These are phyloP conservation scores for Spergularia bocconei DNA, from an alignment of 148 eudicot genomes.

Conservation along the genomic window DNA sequence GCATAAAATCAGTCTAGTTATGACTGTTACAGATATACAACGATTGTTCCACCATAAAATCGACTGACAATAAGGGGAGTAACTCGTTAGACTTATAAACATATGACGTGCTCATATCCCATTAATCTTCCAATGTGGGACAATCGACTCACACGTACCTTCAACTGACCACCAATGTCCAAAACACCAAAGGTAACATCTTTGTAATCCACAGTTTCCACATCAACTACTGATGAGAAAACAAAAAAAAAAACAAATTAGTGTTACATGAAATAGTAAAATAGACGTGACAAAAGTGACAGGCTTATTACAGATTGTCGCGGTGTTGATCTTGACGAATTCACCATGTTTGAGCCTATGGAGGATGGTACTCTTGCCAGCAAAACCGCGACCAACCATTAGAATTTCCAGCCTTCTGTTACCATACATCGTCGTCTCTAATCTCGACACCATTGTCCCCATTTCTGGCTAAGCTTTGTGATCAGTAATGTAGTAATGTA, in stretches of 20 bases:
- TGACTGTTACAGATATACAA: too few relatives aligned
- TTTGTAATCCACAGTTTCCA: slow-evolving; percentile 64
- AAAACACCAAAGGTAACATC: slow-evolving; percentile 66
- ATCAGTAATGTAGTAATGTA: neutral
- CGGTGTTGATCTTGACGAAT: slow-evolving; percentile 34
- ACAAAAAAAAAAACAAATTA: neutral
- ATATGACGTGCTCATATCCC: neutral
- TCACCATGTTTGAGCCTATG: slow-evolving; percentile 50
- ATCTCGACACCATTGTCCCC: slow-evolving; percentile 43
- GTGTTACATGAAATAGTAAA: neutral
- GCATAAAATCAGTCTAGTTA: too few relatives aligned
- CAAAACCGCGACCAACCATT: slow-evolving; percentile 58
- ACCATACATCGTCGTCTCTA: slow-evolving; percentile 32
- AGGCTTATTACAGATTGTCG: slow-evolving; percentile 43
- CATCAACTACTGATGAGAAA: slow-evolving; percentile 45
- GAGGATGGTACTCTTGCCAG: slow-evolving; percentile 57
- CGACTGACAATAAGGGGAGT: neutral
- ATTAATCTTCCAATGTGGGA: neutral
- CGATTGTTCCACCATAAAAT: too few relatives aligned
- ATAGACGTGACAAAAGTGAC: neutral
- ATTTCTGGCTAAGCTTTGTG: slow-evolving; percentile 17
- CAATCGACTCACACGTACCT: slow-evolving; percentile 29
- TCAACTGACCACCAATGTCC: slow-evolving; percentile 82
- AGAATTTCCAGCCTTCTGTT: slow-evolving; percentile 46
- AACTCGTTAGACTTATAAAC: neutral